Base-by-base conservation (phyloP, 208 protist genomes). In the Leishmania guyanensis region DNA sequence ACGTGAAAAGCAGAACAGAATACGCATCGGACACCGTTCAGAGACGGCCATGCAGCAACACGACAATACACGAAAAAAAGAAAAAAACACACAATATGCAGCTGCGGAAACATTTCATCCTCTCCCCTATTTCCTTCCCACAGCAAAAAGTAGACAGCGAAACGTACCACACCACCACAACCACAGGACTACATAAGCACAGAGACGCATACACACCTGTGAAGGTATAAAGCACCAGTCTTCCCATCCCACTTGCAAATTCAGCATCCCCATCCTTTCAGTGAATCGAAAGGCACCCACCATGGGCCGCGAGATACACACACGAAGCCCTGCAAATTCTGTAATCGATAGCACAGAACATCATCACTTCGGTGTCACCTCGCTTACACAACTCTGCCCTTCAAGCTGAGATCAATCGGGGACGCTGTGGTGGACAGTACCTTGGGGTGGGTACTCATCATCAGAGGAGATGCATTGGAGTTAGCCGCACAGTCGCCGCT, bases 371-470 rank as follows among this genome's bases (percentile, higher is more conserved):
- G 39, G 39, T 39, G 39, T 29, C 66, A 1, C 17, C 8, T 46
- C 8, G 66, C 17, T 39, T 71, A 43, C 3, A 16, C 33, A 71
- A 33, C 36, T 39, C 16, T 48, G 5, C 6, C 36, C 39, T 39
- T 68, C 64, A 68, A 9, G 64, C 16, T 46, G 66, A 48, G 16
- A 46, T 58, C 48, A 10, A 26, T n/a, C 26, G 48, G 8, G n/a
- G 70, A n/a, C 26, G 20, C n/a, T 6, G 48, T 39, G n/a, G 46
- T 46, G 48, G 70, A 56, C 2, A 75, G n/a, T 14, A 39, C 43
- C 46, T 75, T 75, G 70, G 70, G 70, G n/a, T 75, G 43, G 2
- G 22, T 26, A 26, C n/a, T 39, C n/a, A 56, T 75, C n/a, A 36
- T 9, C 0, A 54, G 14, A n/a, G 46, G 26, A 29, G 48, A 33